These are phyloP conservation scores for Candida freyschussii DNA, from an alignment of 1,139 yeast species.

Conservation along the genomic window DNA sequence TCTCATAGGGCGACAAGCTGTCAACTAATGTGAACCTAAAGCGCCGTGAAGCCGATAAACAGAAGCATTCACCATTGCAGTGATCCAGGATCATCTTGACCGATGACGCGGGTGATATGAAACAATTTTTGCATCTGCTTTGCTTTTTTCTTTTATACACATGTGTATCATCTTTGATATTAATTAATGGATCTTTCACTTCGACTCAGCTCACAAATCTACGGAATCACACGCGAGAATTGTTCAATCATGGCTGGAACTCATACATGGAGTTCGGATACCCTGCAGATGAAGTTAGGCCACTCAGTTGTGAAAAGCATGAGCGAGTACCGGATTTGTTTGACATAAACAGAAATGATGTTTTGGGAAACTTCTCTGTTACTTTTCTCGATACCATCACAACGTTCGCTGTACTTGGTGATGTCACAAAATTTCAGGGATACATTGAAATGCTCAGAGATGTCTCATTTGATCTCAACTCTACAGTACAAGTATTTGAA, in stretches of 20 bases:
- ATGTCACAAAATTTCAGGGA: constrained; percentile 47
- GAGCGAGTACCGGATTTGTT: constrained; percentile 55
- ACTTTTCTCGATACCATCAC: constrained; percentile 79
- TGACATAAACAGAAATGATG: constrained; percentile 71
- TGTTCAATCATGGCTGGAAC: constrained; percentile 75
- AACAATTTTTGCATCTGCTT: neutral
- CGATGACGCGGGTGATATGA: neutral
- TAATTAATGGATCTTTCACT: constrained; percentile 34
- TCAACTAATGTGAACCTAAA: too few relatives aligned
- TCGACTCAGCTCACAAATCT: constrained; percentile 43
- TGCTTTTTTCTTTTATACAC: neutral
- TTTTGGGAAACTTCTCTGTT: constrained; percentile 75
- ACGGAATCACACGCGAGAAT: constrained; percentile 44
- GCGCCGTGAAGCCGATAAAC: too few relatives aligned
- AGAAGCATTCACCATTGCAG: too few relatives aligned
- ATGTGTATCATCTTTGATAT: neutral
- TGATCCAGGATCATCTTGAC: too few relatives aligned
- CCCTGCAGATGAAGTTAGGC: constrained; percentile 80
- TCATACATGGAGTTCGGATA: constrained; percentile 68
- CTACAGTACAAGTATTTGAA: constrained; percentile 84
- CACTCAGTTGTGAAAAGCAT: constrained; percentile 65
- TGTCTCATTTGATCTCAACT: constrained; percentile 37
- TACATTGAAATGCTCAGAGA: constrained; percentile 44
- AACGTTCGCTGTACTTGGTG: constrained; percentile 68
- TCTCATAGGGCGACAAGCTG: too few relatives aligned